Evolutionary conservation across 495 filamentous ascomycete species (phyloP).

Genomic region (Baudoinia panamericana): DNA sequence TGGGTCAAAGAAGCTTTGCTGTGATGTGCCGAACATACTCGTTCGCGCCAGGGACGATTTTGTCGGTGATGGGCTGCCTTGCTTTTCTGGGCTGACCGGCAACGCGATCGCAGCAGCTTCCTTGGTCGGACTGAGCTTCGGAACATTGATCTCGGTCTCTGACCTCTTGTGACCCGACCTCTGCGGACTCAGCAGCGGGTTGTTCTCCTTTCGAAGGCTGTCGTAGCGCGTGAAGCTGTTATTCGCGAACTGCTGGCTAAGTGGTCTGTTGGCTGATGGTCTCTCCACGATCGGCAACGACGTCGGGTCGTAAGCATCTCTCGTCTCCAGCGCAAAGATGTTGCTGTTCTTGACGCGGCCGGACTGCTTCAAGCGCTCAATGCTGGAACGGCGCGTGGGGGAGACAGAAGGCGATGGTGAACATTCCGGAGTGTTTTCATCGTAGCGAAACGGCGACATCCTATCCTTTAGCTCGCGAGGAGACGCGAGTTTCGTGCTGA

Average conservation of each 20-base stretch:
- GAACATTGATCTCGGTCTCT: slow-evolving; percentile 28
- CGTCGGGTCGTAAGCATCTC: slow-evolving; percentile 82
- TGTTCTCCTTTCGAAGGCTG: slow-evolving; percentile 27
- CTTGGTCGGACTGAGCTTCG: slow-evolving; percentile 24
- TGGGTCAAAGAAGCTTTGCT: slow-evolving; percentile 24
- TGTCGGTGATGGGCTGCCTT: slow-evolving; percentile 53
- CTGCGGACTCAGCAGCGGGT: slow-evolving; percentile 16
- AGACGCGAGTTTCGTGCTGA: slow-evolving; percentile 43
- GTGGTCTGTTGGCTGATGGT: slow-evolving; percentile 38
- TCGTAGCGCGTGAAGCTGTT: slow-evolving; percentile 20
- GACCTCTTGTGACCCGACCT: slow-evolving; percentile 25
- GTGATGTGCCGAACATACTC: slow-evolving; percentile 51
- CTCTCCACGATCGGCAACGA: slow-evolving; percentile 59
- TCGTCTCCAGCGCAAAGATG: slow-evolving; percentile 80
- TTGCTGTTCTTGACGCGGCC: slow-evolving; percentile 94
- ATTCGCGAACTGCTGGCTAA: slow-evolving; percentile 35
- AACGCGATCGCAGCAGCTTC: slow-evolving; percentile 6
- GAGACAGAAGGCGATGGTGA: slow-evolving; percentile 39
- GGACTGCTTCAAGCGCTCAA: slow-evolving; percentile 83
- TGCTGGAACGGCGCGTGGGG: slow-evolving; percentile 66
- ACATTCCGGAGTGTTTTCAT: slow-evolving; percentile 54
- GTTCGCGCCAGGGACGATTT: slow-evolving; percentile 63
- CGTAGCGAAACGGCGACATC: slow-evolving; percentile 45
- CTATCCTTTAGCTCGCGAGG: slow-evolving; percentile 42
- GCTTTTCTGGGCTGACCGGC: slow-evolving; percentile 53